A percentile compares a stretch with the other conserved stretches of the same genome.
These are phyloP conservation scores for Pseudocercospora fuligena DNA, from an alignment of 2,329 filamentous ascomycete genomes.

Conservation along the genomic window DNA sequence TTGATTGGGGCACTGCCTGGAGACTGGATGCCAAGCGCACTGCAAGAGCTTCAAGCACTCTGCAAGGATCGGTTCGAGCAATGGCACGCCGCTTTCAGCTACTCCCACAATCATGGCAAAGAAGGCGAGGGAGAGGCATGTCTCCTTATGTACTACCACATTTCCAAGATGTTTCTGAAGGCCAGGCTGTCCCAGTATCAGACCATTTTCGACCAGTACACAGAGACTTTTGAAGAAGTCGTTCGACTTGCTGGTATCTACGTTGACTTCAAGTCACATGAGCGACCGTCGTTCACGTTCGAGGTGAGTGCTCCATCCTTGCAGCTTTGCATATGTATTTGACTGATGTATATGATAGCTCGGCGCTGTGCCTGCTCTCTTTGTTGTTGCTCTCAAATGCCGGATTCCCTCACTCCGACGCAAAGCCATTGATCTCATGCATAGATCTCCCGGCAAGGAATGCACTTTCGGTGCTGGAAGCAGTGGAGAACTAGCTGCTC, in stretches of 20 bases:
- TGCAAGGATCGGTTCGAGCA: conserved; percentile 5
- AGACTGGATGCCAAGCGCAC: conserved; percentile 4
- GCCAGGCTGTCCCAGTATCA: conserved; percentile 25
- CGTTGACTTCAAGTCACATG: conserved; percentile 10
- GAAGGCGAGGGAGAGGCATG: conserved; percentile 19
- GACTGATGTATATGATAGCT: conserved; percentile 1
- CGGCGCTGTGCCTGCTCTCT: conserved; percentile 30
- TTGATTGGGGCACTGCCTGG: neutral
- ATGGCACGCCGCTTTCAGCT: conserved; percentile 23
- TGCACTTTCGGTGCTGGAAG: conserved; percentile 30
- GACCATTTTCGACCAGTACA: conserved; percentile 31
- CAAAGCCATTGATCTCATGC: conserved; percentile 30
- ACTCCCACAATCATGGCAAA: neutral
- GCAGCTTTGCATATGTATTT: neutral
- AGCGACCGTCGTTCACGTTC: conserved; percentile 33
- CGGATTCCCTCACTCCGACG: conserved; percentile 31
- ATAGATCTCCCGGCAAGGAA: conserved; percentile 31
- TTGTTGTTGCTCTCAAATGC: conserved; percentile 34
- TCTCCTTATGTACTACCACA: conserved; percentile 30
- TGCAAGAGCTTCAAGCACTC: neutral
- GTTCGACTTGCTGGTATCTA: conserved; percentile 26
- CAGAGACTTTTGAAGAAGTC: conserved; percentile 30
- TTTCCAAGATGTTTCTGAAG: conserved; percentile 28
- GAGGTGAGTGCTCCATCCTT: conserved; percentile 20
- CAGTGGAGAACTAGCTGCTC: conserved; percentile 23